Evolutionary conservation across 352 stramenopile genomes (phyloP).

Genomic region (Phytopythium chamaehyphon): DNA sequence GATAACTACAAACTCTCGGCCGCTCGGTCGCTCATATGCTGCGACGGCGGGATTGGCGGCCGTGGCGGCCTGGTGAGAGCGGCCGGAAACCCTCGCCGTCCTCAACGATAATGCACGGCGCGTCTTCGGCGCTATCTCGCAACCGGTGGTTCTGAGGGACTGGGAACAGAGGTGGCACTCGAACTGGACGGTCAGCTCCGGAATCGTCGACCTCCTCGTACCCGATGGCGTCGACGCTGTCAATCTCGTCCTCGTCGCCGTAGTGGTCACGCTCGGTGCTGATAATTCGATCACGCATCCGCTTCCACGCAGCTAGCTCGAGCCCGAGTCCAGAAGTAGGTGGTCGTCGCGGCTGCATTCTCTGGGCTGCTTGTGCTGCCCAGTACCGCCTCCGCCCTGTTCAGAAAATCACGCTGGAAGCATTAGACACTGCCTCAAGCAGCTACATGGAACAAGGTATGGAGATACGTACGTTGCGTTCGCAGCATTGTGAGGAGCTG

Average conservation of each 20-base stretch:
- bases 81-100: conserved; percentile 15
- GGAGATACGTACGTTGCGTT: conserved; percentile 19
- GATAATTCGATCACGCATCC: conserved; percentile 47
- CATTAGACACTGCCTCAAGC: conserved; percentile 1
- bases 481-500: conserved; percentile 26
- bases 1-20: not conserved
- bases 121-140: conserved; percentile 8
- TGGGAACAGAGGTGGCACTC: not conserved
- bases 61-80: conserved; percentile 8
- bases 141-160: conserved; percentile 1
- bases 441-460: not conserved
- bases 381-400: conserved; percentile 17
- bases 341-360: conserved; percentile 13
- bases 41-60: not conserved
- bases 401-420: not conserved
- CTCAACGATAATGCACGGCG: conserved; percentile 5
- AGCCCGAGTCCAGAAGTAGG: conserved; percentile 27
- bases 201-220: conserved; percentile 5
- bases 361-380: conserved; percentile 14
- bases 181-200: not conserved
- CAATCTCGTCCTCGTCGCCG: conserved; percentile 15
- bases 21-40: not conserved
- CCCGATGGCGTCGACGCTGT: conserved; percentile 15
- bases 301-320: conserved; percentile 51
- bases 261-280: conserved; percentile 28